Evolutionary conservation across 129 eudicot genomes (phyloP), one percentile per base, ranked within the genome.

Genomic region (Kitagawia praeruptora): DNA sequence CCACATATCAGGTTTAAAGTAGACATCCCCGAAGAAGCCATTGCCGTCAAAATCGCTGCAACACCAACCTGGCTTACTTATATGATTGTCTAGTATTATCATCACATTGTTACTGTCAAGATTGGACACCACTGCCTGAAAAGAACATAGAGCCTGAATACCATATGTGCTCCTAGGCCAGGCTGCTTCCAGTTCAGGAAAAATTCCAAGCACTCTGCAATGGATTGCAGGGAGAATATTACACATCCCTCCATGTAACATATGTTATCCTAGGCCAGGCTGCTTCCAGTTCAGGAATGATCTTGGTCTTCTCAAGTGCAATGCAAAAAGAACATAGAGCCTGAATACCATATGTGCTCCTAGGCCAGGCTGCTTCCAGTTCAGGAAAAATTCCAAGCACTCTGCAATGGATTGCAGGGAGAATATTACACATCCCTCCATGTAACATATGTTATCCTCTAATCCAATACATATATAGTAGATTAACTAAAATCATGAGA

Each of bases 51-150:
- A 79, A 70, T 77, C 86, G 80, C 97, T 92, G 77, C 99, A 92
- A 81, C 99, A 92, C 99, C 99, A 96, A 23, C 98, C 98, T 12
- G 98, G 97, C 80, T 83, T 89, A 83, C 95, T 89, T 84, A 87
- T 77, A 47, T 96, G 99, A 82, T 96, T 96, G 92, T 96, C 99
- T 37, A 96, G 21, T 46, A 96, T 80, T n/a, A 96, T 83, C 97
- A 96, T 87, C 82, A 96, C 89, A 48, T 92, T 96, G 83, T 90
- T 87, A 39, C 81, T 86, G 72, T 86, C 87, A n/a, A 92, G 96
- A 72, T 96, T 87, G 54, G 87, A 85, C 82, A 96, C 98, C 87
- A 96, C 99, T 85, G 86, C 97, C 99, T 96, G 90, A 14, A 69
- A 42, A 8, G 21, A 37, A 73, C n/a, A n/a, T n/a, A n/a, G n/a